Percentiles rank a stretch among this genome's conserved stretches.
These are phyloP conservation scores for Pichia sp. DNA, from an alignment of 1,139 yeast genomes.

Conservation along the genomic window DNA sequence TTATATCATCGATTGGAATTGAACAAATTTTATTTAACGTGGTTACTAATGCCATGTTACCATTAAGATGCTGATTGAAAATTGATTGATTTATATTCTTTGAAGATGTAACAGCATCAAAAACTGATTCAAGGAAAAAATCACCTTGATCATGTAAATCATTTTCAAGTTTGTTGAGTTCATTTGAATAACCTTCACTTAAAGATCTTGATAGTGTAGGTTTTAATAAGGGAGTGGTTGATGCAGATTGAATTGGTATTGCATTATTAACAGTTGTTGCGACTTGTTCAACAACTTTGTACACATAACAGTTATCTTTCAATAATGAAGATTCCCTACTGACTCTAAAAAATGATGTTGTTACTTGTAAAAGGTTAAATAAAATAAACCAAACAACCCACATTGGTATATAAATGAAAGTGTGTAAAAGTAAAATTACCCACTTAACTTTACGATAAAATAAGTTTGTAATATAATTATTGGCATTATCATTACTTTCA, in stretches of 20 bases:
- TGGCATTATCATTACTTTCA: background rate
- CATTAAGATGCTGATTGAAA: conserved; percentile 17
- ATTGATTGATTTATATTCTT: conserved; percentile 20
- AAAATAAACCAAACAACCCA: conserved; percentile 45
- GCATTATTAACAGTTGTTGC: conserved; percentile 6
- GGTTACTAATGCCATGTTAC: conserved; percentile 20
- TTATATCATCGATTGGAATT: conserved; percentile 17
- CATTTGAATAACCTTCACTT: conserved; percentile 27
- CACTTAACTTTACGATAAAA: conserved; percentile 37
- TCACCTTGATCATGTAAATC: conserved; percentile 50
- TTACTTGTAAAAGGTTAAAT: conserved; percentile 38
- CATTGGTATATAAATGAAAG: conserved; percentile 46
- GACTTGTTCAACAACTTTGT: conserved; percentile 12
- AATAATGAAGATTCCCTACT: conserved; percentile 25
- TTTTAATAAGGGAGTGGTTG: conserved; percentile 12
- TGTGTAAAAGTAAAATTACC: conserved; percentile 37
- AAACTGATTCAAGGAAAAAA: conserved; percentile 52
- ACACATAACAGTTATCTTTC: conserved; percentile 17
- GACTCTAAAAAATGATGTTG: conserved; percentile 31
- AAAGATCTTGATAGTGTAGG: conserved; percentile 26
- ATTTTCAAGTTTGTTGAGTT: conserved; percentile 30
- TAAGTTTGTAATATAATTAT: conserved; percentile 11
- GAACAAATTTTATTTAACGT: conserved; percentile 22
- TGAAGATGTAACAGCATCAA: conserved; percentile 44
- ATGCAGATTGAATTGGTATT: conserved; percentile 11